Evolutionary conservation across 2,329 filamentous ascomycete species (phyloP).

Genomic region (Colletotrichum lentis): DNA sequence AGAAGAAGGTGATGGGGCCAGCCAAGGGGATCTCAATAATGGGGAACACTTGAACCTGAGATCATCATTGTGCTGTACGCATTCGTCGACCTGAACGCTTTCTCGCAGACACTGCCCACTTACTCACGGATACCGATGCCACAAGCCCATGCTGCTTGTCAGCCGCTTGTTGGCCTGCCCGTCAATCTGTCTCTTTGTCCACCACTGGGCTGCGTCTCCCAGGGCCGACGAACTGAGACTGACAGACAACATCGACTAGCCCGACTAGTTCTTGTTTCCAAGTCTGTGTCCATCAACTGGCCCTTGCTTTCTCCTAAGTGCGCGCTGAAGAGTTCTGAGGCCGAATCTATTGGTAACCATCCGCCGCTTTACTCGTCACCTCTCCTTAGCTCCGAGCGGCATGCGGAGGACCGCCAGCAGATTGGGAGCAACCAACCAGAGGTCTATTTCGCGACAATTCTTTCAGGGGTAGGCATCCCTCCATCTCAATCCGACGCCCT

Average conservation of each 20-base stretch:
- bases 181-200: slow-evolving; percentile 8
- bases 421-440: neutral
- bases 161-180: slow-evolving; percentile 12
- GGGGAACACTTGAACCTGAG: neutral
- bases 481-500: slow-evolving; percentile 30
- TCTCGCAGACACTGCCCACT: slow-evolving; percentile 21
- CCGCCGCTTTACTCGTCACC: slow-evolving; percentile 12
- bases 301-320: neutral
- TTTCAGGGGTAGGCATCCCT: slow-evolving; percentile 24
- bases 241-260: slow-evolving; percentile 5
- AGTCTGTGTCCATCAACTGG: slow-evolving; percentile 16
- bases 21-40: neutral
- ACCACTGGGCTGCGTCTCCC: neutral
- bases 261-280: neutral
- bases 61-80: slow-evolving; percentile 20
- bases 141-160: neutral
- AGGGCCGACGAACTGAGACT: slow-evolving; percentile 15
- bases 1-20: slow-evolving; percentile 7
- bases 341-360: slow-evolving; percentile 11
- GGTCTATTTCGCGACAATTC: neutral
- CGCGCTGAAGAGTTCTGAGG: slow-evolving; percentile 18
- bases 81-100: slow-evolving; percentile 24
- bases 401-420: slow-evolving; percentile 1
- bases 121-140: slow-evolving; percentile 15
- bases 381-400: neutral